phyloP scores from a whole-genome alignment of 1,284 basidiomycete species.

The Tylopilus orsonianus region DNA sequence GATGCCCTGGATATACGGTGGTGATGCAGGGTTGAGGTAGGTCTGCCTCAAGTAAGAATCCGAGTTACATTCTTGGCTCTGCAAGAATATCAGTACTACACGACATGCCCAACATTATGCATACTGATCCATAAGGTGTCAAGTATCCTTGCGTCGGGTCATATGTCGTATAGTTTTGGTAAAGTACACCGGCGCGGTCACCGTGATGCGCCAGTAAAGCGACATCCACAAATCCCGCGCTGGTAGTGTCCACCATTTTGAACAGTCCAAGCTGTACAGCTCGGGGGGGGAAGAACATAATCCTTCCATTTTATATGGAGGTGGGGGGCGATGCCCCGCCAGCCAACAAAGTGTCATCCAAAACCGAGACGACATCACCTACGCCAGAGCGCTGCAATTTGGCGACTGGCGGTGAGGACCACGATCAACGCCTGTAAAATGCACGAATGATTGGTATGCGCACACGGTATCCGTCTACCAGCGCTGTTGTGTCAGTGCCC shows the following conservation, averaged over 20 bases:
- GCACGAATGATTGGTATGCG: neutral
- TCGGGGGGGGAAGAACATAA: neutral
- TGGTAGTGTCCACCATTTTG: slow-evolving; percentile 30
- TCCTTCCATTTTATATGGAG: slow-evolving; percentile 16
- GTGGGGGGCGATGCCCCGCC: neutral
- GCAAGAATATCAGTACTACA: slow-evolving; percentile 1
- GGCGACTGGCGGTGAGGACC: neutral
- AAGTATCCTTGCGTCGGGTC: slow-evolving; percentile 42
- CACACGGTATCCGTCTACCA: neutral
- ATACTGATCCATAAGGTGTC: slow-evolving; percentile 46
- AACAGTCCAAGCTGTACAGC: neutral
- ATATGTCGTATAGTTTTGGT: slow-evolving; percentile 39
- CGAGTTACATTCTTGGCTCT: slow-evolving; percentile 40
- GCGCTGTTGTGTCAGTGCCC: neutral
- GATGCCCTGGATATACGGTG: slow-evolving; percentile 38
- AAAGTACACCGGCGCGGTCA: slow-evolving; percentile 39
- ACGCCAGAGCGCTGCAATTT: neutral
- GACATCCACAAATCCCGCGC: slow-evolving; percentile 33
- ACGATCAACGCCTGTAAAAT: neutral
- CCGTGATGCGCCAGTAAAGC: slow-evolving; percentile 46
- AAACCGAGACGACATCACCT: neutral
- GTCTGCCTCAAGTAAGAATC: slow-evolving; percentile 40
- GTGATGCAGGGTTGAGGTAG: slow-evolving; percentile 37
- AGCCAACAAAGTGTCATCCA: neutral
- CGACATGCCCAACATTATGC: neutral